phyloP scores from a whole-genome alignment of 176 grass and related monocot species.

The Calamus simplicifolius region DNA sequence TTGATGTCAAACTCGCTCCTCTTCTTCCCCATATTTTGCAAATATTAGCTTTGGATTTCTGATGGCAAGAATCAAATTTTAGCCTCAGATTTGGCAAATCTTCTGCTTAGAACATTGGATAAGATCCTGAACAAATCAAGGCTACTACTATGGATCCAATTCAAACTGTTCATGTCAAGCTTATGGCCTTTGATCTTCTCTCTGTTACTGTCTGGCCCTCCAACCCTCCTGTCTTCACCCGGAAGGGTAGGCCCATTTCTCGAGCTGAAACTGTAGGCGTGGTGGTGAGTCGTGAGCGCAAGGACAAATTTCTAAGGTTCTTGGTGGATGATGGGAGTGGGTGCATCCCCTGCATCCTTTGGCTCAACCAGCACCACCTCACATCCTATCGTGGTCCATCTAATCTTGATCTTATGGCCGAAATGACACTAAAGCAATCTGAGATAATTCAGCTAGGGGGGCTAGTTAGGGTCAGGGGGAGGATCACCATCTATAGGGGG shows the following conservation, averaged over 20 bases:
- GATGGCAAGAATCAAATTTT: no score
- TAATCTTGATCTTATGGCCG: slow-evolving; percentile 32
- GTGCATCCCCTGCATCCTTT: slow-evolving; percentile 67
- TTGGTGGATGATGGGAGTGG: slow-evolving; percentile 67
- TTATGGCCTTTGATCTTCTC: slow-evolving; percentile 55
- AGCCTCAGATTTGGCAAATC: no score
- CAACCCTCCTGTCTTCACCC: slow-evolving; percentile 24
- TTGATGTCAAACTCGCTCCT: no score
- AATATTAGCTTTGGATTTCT: no score
- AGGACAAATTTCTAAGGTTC: slow-evolving; percentile 51
- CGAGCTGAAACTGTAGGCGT: slow-evolving; percentile 46
- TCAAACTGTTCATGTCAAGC: slow-evolving; percentile 40
- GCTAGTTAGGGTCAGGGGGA: slow-evolving; percentile 57
- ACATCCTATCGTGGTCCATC: neutral
- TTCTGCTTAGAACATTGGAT: no score
- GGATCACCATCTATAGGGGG: slow-evolving; percentile 48
- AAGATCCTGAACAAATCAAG: no score
- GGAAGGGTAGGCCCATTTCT: slow-evolving; percentile 23
- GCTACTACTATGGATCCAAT: slow-evolving; percentile 25
- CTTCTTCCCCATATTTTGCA: no score
- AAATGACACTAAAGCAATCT: slow-evolving; percentile 31
- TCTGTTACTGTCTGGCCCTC: slow-evolving; percentile 29
- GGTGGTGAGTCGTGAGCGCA: slow-evolving; percentile 45
- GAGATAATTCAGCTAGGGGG: slow-evolving; percentile 41
- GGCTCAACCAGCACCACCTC: slow-evolving; percentile 40